Base-by-base conservation (phyloP, 768 basidiomycete genomes). In the Termitomyces sp. region DNA sequence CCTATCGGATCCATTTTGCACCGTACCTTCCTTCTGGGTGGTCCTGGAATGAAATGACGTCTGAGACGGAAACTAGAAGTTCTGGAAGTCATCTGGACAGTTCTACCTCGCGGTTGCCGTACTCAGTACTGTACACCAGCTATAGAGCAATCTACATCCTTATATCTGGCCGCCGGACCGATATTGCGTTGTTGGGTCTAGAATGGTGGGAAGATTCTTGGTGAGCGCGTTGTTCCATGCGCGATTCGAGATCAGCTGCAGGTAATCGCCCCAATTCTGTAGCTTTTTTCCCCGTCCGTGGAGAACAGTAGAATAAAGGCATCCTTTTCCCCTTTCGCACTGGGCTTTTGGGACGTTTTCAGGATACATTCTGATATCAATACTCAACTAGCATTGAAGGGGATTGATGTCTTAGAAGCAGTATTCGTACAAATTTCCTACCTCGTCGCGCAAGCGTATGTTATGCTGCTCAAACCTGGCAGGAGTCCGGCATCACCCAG, bases 31-130 rank as follows among this genome's bases (percentile, higher is more conserved):
- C 38, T 52, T 50, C 50, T 43, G 28, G 38, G 22, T 40, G 52
- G 56, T 59, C 57, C 55, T 59, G 43, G 61, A 52, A 54, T 54
- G 47, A 47, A 58, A 57, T 59, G 52, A 36, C 40, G 59, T 62
- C 52, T 62, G 38, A 40, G 52, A 33, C 57, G n/a, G 43, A 33
- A 48, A 38, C 52, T 13, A 36, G 49, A 46, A 44, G 33, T 52
- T 56, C 9, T 26, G 44, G 16, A 55, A 30, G 51, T 56, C 47
- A 61, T 61, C 54, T 58, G 54, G 38, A 48, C 57, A 58, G 43
- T 53, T 54, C 57, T 54, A 54, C 57, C 57, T 58, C 36, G 57
- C 57, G 46, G 35, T 22, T 33, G 48, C 48, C 32, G 49, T 58
- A 40, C 51, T 49, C 55, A 49, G 55, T 41, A 41, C 40, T 40